These are phyloP conservation scores for Sambucus nigra DNA, from an alignment of 129 eudicot genomes.

Conservation along the genomic window DNA sequence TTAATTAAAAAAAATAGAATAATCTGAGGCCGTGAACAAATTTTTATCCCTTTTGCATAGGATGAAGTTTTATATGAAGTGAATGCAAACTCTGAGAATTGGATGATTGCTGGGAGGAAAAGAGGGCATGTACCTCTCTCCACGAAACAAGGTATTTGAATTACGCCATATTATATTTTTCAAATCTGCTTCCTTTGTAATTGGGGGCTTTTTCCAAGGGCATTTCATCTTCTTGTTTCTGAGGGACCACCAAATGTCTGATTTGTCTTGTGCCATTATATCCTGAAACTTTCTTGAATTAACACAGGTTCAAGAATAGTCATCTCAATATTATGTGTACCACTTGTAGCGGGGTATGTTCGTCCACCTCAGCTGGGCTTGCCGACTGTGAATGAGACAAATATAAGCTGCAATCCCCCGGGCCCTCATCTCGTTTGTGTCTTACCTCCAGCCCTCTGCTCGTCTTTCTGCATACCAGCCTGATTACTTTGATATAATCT, in stretches of 20 bases:
- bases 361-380: constrained; percentile 81
- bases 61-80: constrained; percentile 85
- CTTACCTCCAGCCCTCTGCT: constrained; percentile 81
- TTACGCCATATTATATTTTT: background rate
- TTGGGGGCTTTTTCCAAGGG: background rate
- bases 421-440: constrained; percentile 90
- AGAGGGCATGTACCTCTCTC: constrained; percentile 78
- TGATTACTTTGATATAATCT: constrained; percentile 22
- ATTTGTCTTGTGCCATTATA: too few relatives aligned
- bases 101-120: constrained; percentile 99
- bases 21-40: too few relatives aligned
- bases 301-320: constrained; percentile 83
- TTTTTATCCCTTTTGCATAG: constrained; percentile 27
- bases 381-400: constrained; percentile 55
- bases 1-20: too few relatives aligned
- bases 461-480: constrained; percentile 83
- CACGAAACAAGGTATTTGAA: constrained; percentile 50
- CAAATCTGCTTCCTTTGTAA: too few relatives aligned
- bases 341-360: constrained; percentile 85
- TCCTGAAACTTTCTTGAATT: background rate
- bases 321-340: constrained; percentile 75
- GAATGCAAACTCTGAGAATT: constrained; percentile 66
- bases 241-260: background rate
- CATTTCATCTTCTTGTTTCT: background rate
- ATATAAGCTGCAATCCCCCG: constrained; percentile 92